Base-by-base conservation (phyloP, 805 yeast genomes). In the Candida nitratophila region DNA sequence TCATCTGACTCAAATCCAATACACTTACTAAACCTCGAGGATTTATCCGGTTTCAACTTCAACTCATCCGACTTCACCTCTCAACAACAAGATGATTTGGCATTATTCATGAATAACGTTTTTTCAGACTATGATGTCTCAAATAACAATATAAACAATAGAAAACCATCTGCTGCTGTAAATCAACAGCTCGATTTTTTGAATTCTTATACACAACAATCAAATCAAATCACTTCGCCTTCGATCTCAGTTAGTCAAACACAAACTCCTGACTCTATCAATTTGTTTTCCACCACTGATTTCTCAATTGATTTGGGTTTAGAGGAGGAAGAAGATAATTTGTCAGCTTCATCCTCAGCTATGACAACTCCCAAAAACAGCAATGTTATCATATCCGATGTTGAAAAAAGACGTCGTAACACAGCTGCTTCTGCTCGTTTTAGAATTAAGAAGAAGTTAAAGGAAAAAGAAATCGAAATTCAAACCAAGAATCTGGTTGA, bases 371-470 rank as follows among this genome's bases (percentile, higher is more conserved):
- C 32, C 8, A 29, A 24, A 10, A 24, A 24, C 10, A 24, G 27
- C 21, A 8, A n/a, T 14, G 14, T 19, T 36, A 14, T n/a, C 14
- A 14, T 24, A 3, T 19, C 40, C 15, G 41, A 33, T 26, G 15
- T 19, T 10, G 82, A 77, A 48, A 79, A 78, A 54, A 68, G 80
- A 48, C 65, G 75, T 45, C 65, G 83, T 49, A 79, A 79, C 55
- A 77, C 86, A 2, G 78, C 79, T 4, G 87, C 87, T 0, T 72
- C 79, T 38, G 86, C 86, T 0, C 62, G 84, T 42, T 81, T 81
- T 60, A 62, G 86, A 50, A 66, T 76, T 37, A 81, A 80, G 61
- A 79, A 79, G 69, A 79, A 79, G 56, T 54, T 72, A 48, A 77
- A 69, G 56, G 83, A 79, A 51, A 73, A 70, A 52, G 77, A 77